Evolutionary conservation across 2,329 filamentous ascomycete species (phyloP).

Genomic region (Septoria petroselini): DNA sequence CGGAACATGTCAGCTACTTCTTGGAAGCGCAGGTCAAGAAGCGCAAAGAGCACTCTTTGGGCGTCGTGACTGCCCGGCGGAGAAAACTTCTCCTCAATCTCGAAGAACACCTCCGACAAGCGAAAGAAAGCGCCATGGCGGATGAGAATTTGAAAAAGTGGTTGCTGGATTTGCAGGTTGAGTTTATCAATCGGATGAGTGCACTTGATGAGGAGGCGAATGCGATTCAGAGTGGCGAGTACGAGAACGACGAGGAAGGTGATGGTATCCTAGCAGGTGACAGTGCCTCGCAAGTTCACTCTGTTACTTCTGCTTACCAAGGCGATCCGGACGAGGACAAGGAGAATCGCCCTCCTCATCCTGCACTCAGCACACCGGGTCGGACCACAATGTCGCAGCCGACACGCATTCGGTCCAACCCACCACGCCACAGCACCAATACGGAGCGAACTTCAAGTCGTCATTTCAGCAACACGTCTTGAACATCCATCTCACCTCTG

Average conservation of each 20-base stretch:
- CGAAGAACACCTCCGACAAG: conserved; percentile 68
- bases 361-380: neutral
- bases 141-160: conserved; percentile 62
- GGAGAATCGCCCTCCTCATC: conserved; percentile 9
- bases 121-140: conserved; percentile 62
- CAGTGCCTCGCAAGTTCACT: neutral
- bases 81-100: conserved; percentile 72
- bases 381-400: neutral
- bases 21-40: conserved; percentile 58
- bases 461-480: neutral
- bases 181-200: conserved; percentile 71
- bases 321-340: conserved; percentile 5
- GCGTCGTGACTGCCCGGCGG: conserved; percentile 58
- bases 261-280: neutral
- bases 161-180: conserved; percentile 65
- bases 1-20: conserved; percentile 62
- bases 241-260: conserved; percentile 10
- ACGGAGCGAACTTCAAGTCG: neutral
- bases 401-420: neutral
- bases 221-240: conserved; percentile 2
- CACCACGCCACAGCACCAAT: neutral
- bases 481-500: neutral
- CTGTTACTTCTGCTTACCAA: neutral
- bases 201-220: conserved; percentile 55
- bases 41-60: conserved; percentile 58